Percentiles rank a stretch among this genome's conserved stretches.
phyloP scores from a whole-genome alignment of 2,329 filamentous ascomycete genomes.

The Lanzia echinophila region DNA sequence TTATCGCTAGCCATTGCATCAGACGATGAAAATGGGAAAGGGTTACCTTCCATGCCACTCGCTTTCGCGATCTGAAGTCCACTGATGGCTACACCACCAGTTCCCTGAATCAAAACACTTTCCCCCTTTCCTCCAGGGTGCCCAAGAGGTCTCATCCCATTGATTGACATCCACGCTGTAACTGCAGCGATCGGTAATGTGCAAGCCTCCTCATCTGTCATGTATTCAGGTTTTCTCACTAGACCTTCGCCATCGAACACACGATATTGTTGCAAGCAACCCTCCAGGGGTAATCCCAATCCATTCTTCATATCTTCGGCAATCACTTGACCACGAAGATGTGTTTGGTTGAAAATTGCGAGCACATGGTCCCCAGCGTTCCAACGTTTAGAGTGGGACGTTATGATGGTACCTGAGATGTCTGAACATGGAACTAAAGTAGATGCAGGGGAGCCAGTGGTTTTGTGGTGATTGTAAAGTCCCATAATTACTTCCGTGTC shows the following conservation, averaged over 20 bases:
- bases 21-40: background rate
- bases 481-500: slow-evolving; percentile 23
- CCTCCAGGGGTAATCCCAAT: slow-evolving; percentile 59
- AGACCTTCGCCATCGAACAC: slow-evolving; percentile 50
- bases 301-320: slow-evolving; percentile 39
- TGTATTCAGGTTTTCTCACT: slow-evolving; percentile 48
- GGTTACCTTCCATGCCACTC: slow-evolving; percentile 40
- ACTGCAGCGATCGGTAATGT: slow-evolving; percentile 55
- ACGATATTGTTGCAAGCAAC: slow-evolving; percentile 52
- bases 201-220: slow-evolving; percentile 52
- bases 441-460: slow-evolving; percentile 33
- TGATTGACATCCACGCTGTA: slow-evolving; percentile 61
- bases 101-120: slow-evolving; percentile 47
- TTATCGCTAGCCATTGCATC: background rate
- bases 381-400: slow-evolving; percentile 41
- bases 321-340: slow-evolving; percentile 28
- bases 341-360: slow-evolving; percentile 53
- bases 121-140: slow-evolving; percentile 41
- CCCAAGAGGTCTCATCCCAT: slow-evolving; percentile 47
- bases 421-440: slow-evolving; percentile 57
- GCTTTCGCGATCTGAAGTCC: slow-evolving; percentile 49
- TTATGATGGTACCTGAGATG: slow-evolving; percentile 57
- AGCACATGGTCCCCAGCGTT: slow-evolving; percentile 58
- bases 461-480: slow-evolving; percentile 58
- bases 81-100: slow-evolving; percentile 45